phyloP scores from a whole-genome alignment of 202 grass and related monocot genomes.

The Panicum virgatum region DNA sequence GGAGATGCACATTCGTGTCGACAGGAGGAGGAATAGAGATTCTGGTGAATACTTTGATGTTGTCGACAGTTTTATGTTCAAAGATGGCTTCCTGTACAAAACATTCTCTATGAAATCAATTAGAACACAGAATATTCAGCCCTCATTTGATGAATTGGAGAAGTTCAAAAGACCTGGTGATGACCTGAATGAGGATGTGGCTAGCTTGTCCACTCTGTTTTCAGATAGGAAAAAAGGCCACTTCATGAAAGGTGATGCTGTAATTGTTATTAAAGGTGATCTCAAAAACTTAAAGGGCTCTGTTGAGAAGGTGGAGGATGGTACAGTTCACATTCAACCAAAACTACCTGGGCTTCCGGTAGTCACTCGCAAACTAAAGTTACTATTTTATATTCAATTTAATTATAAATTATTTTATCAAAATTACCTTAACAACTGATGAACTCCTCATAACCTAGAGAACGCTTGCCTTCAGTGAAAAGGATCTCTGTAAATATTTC shows the following conservation, averaged over 20 bases:
- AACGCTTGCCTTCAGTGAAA: constrained; percentile 73
- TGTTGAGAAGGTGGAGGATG: constrained; percentile 89
- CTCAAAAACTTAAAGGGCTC: constrained; percentile 71
- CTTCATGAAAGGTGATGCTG: constrained; percentile 92
- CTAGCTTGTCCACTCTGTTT: constrained; percentile 79
- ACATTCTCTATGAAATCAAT: constrained; percentile 74
- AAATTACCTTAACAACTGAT: constrained; percentile 11
- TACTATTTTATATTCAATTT: neutral
- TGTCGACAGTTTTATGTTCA: constrained; percentile 68
- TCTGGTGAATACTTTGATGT: constrained; percentile 70
- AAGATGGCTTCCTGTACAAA: constrained; percentile 86
- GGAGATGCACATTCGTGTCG: constrained; percentile 75
- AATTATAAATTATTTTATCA: neutral
- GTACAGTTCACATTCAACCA: constrained; percentile 66
- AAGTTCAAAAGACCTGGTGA: constrained; percentile 80
- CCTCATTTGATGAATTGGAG: constrained; percentile 83
- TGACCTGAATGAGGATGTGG: constrained; percentile 64
- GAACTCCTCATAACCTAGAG: constrained; percentile 46
- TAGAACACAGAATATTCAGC: constrained; percentile 57
- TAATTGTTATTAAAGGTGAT: constrained; percentile 80
- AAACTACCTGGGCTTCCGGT: constrained; percentile 64
- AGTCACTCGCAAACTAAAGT: constrained; percentile 28
- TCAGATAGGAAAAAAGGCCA: constrained; percentile 77
- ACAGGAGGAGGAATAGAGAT: constrained; percentile 55
- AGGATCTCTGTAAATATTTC: constrained; percentile 83